A percentile compares a stretch with the other conserved stretches of the same genome.
phyloP scores from a whole-genome alignment of 768 basidiomycete genomes.

The Lactarius hatsudake region DNA sequence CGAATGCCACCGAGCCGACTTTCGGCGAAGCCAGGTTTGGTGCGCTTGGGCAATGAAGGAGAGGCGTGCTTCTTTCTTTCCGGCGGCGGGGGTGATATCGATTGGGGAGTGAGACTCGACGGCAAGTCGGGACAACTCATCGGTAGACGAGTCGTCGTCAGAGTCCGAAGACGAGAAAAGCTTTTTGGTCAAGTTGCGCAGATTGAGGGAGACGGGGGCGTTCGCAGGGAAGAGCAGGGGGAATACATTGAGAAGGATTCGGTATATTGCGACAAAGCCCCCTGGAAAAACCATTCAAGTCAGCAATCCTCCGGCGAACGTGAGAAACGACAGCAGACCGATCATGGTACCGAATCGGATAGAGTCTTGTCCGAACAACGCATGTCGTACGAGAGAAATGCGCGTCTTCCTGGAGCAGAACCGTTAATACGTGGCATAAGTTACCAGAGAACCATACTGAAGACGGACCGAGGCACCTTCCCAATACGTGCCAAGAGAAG shows the following conservation, averaged over 20 bases:
- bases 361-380: slow-evolving; percentile 80
- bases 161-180: background rate
- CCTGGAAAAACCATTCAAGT: slow-evolving; percentile 39
- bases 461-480: slow-evolving; percentile 25
- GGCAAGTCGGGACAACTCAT: slow-evolving; percentile 26
- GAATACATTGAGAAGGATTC: slow-evolving; percentile 71
- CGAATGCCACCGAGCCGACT: slow-evolving; percentile 75
- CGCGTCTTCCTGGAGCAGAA: slow-evolving; percentile 52
- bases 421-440: background rate
- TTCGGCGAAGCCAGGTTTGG: slow-evolving; percentile 59
- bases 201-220: slow-evolving; percentile 27
- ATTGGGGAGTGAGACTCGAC: slow-evolving; percentile 20
- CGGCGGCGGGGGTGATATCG: background rate
- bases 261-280: slow-evolving; percentile 76
- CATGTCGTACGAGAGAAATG: slow-evolving; percentile 69
- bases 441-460: background rate
- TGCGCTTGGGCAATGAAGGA: slow-evolving; percentile 65
- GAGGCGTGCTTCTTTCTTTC: slow-evolving; percentile 46
- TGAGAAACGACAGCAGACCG: slow-evolving; percentile 40
- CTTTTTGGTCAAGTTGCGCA: slow-evolving; percentile 14
- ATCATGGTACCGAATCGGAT: slow-evolving; percentile 87
- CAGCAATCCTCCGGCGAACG: background rate
- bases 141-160: slow-evolving; percentile 24
- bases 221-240: slow-evolving; percentile 59
- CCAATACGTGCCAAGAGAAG: slow-evolving; percentile 70